phyloP scores from a whole-genome alignment of 2,329 filamentous ascomycete species.

The Colletotrichum cereale region DNA sequence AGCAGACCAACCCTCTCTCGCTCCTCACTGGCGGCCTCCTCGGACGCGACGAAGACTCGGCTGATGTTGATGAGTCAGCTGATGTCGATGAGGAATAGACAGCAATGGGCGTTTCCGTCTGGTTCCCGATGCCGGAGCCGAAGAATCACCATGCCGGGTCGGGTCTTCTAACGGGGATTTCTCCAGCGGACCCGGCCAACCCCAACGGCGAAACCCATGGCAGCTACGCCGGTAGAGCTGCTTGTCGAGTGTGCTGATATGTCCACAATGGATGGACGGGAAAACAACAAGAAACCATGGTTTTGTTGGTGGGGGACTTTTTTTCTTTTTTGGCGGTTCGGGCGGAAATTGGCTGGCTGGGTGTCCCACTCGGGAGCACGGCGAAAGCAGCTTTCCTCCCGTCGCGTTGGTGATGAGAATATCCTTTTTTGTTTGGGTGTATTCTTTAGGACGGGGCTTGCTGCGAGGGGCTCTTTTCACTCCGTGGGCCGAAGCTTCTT shows the following conservation, averaged over 20 bases:
- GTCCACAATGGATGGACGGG: background rate
- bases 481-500: background rate
- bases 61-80: background rate
- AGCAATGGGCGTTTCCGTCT: background rate
- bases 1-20: conserved; percentile 12
- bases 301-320: too few relatives aligned
- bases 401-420: background rate
- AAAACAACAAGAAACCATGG: background rate
- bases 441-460: conserved; percentile 5
- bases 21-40: conserved; percentile 22
- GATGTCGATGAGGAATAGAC: conserved; percentile 8
- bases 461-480: background rate
- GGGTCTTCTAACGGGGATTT: background rate
- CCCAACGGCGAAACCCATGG: conserved; percentile 4
- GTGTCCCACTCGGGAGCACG: conserved; percentile 9
- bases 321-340: conserved; percentile 4
- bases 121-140: conserved; percentile 4
- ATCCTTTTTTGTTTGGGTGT: background rate
- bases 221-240: conserved; percentile 34
- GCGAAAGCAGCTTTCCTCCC: conserved; percentile 9
- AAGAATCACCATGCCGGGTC: background rate
- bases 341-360: conserved; percentile 13
- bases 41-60: conserved; percentile 27
- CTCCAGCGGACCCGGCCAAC: background rate
- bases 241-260: conserved; percentile 17